Percentiles rank a stretch among this genome's conserved stretches.
Evolutionary conservation across 1,284 basidiomycete species (phyloP).

Genomic region (Boletus mariae): DNA sequence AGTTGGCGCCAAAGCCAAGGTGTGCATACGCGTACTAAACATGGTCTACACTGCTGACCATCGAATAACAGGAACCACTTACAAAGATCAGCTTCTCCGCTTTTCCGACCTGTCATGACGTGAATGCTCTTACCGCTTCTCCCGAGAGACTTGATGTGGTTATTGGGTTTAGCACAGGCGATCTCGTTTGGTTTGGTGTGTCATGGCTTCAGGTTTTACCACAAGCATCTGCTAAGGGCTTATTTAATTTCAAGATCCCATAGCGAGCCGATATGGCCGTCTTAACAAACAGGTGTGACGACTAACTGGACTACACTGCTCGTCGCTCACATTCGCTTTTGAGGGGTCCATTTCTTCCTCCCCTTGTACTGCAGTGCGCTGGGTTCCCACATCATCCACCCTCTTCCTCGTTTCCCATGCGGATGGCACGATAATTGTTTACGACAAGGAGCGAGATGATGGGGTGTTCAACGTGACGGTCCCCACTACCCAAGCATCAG

Average conservation of each 20-base stretch:
- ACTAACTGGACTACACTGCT: constrained; percentile 16
- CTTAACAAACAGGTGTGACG: constrained; percentile 80
- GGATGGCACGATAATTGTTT: constrained; percentile 85
- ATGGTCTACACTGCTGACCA: not conserved
- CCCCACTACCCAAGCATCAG: constrained; percentile 36
- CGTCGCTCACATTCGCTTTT: constrained; percentile 9
- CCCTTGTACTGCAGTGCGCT: constrained; percentile 63
- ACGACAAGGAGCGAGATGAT: constrained; percentile 88
- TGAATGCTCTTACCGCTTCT: constrained; percentile 76
- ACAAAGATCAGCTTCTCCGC: constrained; percentile 83
- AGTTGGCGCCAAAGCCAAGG: constrained; percentile 74
- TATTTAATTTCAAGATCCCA: constrained; percentile 56
- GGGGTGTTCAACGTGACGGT: constrained; percentile 63
- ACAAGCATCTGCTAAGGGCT: not conserved
- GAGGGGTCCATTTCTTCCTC: constrained; percentile 24
- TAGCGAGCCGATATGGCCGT: constrained; percentile 80
- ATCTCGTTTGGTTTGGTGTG: constrained; percentile 88
- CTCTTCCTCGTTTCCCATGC: constrained; percentile 90
- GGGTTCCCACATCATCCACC: constrained; percentile 83
- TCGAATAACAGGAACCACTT: constrained; percentile 68
- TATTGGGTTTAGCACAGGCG: constrained; percentile 90
- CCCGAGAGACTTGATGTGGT: constrained; percentile 83
- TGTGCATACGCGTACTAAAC: constrained; percentile 33
- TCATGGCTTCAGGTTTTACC: constrained; percentile 7
- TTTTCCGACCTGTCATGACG: constrained; percentile 86